Evolutionary conservation across 805 yeast genomes (phyloP), one percentile per base, ranked within the genome.

Genomic region (Starmerella apicola): DNA sequence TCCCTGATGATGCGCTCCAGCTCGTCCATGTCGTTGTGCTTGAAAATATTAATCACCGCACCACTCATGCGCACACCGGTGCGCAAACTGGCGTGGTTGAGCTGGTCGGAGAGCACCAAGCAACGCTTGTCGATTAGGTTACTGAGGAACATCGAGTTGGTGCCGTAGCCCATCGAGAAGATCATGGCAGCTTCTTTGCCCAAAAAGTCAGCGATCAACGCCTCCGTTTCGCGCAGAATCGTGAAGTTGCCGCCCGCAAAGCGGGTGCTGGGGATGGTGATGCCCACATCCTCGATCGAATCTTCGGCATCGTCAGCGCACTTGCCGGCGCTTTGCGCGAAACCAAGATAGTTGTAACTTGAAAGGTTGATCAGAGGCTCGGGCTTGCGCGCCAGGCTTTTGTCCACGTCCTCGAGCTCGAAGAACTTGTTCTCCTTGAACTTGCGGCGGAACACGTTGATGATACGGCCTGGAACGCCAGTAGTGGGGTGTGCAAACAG

Each of bases 401-500:
- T 12, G 20, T 38, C 37, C 32, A 36, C 34, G 33, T 33, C 39
- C 25, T 74, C 68, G 56, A 79, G 83, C 40, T 73, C 68, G 29
- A 68, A 67, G 56, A 76, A 75, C 53, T 72, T 71, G 50, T 79
- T 78, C 34, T 69, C 67, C 32, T 15, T 20, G n/a, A 85, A 70
- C 24, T 66, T 62, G 52, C 98, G 74, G 52, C 84, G 86, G 53
- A 79, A 77, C 52, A 94, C 78, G 42, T 76, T 72, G 52, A 88
- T 76, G 54, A 68, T 78, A 59, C 99, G 75, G 21, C 99, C 99
- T 1, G 99, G 97, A 17, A 88, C 97, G 37, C 96, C 97, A 44
- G 81, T 80, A n/a, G 93, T 83, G 32, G 95, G 95, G 58, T 95
- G 76, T 2, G 93, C 83, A 60, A 91, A 91, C 61, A 95, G 84